A percentile compares a stretch with the other conserved stretches of the same genome.
Evolutionary conservation across 148 eudicot species (phyloP).

Genomic region (Simmondsia chinensis): DNA sequence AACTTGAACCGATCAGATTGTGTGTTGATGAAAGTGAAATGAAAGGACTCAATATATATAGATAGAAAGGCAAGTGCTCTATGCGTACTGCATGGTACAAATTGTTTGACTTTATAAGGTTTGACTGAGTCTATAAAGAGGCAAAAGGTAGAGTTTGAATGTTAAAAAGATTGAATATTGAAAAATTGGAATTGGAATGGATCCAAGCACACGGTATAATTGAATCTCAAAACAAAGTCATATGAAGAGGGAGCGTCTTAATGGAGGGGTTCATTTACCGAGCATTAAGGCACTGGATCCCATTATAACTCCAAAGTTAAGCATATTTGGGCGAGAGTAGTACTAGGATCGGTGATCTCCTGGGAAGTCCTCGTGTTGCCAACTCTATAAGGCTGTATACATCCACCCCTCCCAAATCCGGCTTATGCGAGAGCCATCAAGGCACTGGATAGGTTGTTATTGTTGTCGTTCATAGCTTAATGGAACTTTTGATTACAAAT

Average conservation of each 20-base stretch:
- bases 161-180: conserved; percentile 5
- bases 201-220: conserved; percentile 16
- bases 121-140: not conserved
- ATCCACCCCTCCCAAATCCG: too few species aligned
- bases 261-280: not conserved
- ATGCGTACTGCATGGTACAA: not conserved
- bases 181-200: conserved; percentile 6
- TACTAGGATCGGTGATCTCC: too few species aligned
- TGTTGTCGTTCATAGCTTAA: too few species aligned
- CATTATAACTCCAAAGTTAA: not conserved
- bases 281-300: not conserved
- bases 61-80: conserved; percentile 9
- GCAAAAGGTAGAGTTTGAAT: conserved; percentile 12
- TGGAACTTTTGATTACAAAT: too few species aligned
- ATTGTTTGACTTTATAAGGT: conserved; percentile 12
- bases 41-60: too few species aligned
- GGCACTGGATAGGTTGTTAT: too few species aligned
- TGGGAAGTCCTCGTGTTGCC: too few species aligned
- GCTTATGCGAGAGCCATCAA: too few species aligned
- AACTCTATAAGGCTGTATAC: too few species aligned
- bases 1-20: too few species aligned
- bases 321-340: too few species aligned
- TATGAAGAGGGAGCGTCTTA: conserved; percentile 3
- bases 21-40: too few species aligned
- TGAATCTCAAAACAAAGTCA: conserved; percentile 1